Percentiles rank a stretch among this genome's conserved stretches.
Conservation (phyloP, 805 yeast species). For the Lipomyces yamanashiensis region DNA sequence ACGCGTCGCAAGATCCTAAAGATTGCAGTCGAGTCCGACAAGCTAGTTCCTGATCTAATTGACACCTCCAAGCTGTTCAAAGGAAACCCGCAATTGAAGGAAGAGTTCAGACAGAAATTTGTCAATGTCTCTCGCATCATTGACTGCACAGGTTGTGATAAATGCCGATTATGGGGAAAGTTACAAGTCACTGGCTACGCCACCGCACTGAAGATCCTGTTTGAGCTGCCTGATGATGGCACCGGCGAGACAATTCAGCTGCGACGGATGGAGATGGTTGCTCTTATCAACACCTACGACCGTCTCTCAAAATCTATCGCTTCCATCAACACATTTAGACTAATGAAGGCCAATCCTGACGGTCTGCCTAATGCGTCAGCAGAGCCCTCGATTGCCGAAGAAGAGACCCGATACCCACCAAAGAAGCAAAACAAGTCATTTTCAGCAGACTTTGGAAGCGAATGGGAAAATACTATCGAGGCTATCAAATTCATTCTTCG, state of each 20-base stretch:
- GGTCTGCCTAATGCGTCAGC: slow-evolving; percentile 36
- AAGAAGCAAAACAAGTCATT: slow-evolving; percentile 11
- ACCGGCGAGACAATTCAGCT: slow-evolving; percentile 58
- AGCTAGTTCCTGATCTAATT: slow-evolving; percentile 45
- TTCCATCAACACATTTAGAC: slow-evolving; percentile 68
- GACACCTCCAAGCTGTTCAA: slow-evolving; percentile 56
- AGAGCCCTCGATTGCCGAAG: slow-evolving; percentile 45
- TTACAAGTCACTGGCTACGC: slow-evolving; percentile 97
- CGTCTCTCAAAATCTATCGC: slow-evolving; percentile 83
- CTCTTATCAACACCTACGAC: slow-evolving; percentile 89
- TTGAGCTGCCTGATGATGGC: slow-evolving; percentile 66
- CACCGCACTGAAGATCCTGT: slow-evolving; percentile 87
- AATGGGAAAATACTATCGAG: slow-evolving; percentile 55
- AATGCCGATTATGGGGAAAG: slow-evolving; percentile 98
- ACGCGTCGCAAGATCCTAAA: slow-evolving; percentile 53
- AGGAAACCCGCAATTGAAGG: slow-evolving; percentile 60
- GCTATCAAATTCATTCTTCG: slow-evolving; percentile 68
- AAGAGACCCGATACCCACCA: slow-evolving; percentile 1
- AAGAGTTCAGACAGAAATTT: slow-evolving; percentile 84
- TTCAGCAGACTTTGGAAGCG: slow-evolving; percentile 49
- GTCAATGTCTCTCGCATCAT: slow-evolving; percentile 87
- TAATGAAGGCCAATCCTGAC: slow-evolving; percentile 22
- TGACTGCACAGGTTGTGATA: slow-evolving; percentile 99
- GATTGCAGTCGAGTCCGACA: slow-evolving; percentile 47
- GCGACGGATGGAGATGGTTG: slow-evolving; percentile 82